These are phyloP conservation scores for Trichoderma sp. DNA, from an alignment of 2,329 filamentous ascomycete species.

Conservation along the genomic window DNA sequence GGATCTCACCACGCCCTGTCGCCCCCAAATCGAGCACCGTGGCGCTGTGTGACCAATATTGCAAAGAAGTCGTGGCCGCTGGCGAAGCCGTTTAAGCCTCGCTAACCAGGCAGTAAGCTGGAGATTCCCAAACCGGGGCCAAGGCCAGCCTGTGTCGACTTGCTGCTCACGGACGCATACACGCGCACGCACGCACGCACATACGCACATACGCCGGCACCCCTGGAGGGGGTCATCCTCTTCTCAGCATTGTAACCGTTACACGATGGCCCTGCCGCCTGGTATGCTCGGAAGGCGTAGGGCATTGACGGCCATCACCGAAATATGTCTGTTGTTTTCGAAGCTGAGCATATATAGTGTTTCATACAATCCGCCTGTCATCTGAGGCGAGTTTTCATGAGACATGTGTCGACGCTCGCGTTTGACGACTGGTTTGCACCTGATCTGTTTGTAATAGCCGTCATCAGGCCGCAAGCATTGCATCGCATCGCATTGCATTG, in stretches of 20 bases:
- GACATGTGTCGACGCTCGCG: not conserved
- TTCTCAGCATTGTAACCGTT: slow-evolving; percentile 7
- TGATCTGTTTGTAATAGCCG: not conserved
- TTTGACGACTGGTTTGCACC: not conserved
- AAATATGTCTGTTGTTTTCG: not conserved
- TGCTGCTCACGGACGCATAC: slow-evolving; percentile 2
- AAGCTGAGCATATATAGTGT: slow-evolving; percentile 6
- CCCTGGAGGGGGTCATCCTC: slow-evolving; percentile 5
- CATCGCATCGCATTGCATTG: not conserved
- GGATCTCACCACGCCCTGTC: slow-evolving; percentile 1
- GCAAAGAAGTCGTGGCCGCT: not conserved
- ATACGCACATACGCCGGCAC: not conserved
- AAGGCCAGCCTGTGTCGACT: slow-evolving; percentile 4
- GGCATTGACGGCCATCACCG: slow-evolving; percentile 13
- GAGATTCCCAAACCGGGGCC: slow-evolving; percentile 1
- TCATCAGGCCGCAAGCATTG: not conserved
- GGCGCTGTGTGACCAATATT: not conserved
- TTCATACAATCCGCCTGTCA: slow-evolving; percentile 4
- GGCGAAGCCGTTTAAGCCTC: not conserved
- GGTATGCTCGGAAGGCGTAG: not conserved
- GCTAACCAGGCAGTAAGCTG: not conserved
- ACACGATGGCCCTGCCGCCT: slow-evolving; percentile 14
- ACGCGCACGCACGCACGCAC: not conserved
- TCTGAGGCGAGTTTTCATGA: not conserved
- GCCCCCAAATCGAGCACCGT: not conserved